Evolutionary conservation across 2,329 filamentous ascomycete species (phyloP), one percentile per base, ranked within the genome.

Genomic region (Colletotrichum orchidophilum): DNA sequence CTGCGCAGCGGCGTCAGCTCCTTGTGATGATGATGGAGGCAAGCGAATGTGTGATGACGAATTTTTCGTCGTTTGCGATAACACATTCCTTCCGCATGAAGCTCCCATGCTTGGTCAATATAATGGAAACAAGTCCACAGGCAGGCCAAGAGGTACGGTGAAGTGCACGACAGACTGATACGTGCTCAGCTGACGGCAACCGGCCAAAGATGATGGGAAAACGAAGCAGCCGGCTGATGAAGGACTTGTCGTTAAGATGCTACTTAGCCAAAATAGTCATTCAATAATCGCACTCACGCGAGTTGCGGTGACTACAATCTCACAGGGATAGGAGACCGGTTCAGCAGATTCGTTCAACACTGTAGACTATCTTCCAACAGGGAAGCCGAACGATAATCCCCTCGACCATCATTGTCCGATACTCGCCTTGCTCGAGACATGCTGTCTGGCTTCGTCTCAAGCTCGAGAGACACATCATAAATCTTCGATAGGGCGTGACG

Each of bases 31-130:
- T 29, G 33, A 18, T 50, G 54, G 7, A 18, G 31, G 49, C 49
- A n/a, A 24, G 33, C n/a, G 27, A 18, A 35, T 13, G 54, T 46
- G 24, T 27, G 24, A 33, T 21, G 24, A 24, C 35, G n/a, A 11
- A 8, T n/a, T 33, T 42, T 57, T 70, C 66, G 27, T 33, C 27
- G 50, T 64, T 59, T 53, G 54, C 6, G 53, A 70, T 64, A 59
- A 54, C 24, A 9, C 18, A 15, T 21, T 21, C 8, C 39, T n/a
- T 18, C 39, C n/a, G 6, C 6, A 46, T 9, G 39, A 39, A 39
- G 35, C 35, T 15, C 18, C 35, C 18, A 39, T 18, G 35, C 18
- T n/a, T 8, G 39, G 18, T 33, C 31, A 33, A 33, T 33, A 1
- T 33, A 11, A 33, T 33, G 31, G 31, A 11, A 46, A 46, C 18